Base-by-base conservation (phyloP, 1,284 basidiomycete genomes). In the Mycosarcoma mackinlayi region DNA sequence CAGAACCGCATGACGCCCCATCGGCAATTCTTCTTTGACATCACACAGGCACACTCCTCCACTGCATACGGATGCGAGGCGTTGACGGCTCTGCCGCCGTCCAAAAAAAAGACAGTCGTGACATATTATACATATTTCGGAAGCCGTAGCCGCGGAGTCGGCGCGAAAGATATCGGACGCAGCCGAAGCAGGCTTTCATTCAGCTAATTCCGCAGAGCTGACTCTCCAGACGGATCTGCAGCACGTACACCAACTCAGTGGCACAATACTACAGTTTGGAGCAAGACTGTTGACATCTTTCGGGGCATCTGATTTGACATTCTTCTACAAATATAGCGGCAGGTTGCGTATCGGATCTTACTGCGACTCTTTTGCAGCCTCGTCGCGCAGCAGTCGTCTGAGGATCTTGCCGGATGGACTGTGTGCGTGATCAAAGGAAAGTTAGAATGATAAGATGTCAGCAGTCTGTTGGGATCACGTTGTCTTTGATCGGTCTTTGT, bases 331-430 rank as follows among this genome's bases (percentile, higher is more conserved):
- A 18, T n/a, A 33, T 19, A 16, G 16, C 27, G 7, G 31, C 14
- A 23, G 14, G 13, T 3, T 6, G 2, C 6, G 28, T 4, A 30
- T 31, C n/a, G n/a, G n/a, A n/a, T n/a, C n/a, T 28, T 35, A 64
- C 53, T 69, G 58, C 40, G 37, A 50, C 52, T 74, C 74, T 24
- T 72, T 55, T 0, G 60, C 58, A 21, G 61, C 58, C 49, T 73
- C 45, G 55, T 80, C 76, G 21, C 78, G 63, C 16, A 80, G 46
- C 45, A 79, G n/a, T 25, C 79, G 58, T 27, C 80, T 58, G 11
- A 82, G 58, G 27, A 82, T 81, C 66, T 82, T 82, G 48, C 80
- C 80, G 16, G 75, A 73, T 7, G 79, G 65, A 47, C 75, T 57
- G 47, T 21, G 21, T 28, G 37, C 25, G 18, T 38, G n/a, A n/a